A percentile compares a stretch with the other conserved stretches of the same genome.
Conservation (phyloP, 1,284 basidiomycete species). For the Rhodotorula sp. region DNA sequence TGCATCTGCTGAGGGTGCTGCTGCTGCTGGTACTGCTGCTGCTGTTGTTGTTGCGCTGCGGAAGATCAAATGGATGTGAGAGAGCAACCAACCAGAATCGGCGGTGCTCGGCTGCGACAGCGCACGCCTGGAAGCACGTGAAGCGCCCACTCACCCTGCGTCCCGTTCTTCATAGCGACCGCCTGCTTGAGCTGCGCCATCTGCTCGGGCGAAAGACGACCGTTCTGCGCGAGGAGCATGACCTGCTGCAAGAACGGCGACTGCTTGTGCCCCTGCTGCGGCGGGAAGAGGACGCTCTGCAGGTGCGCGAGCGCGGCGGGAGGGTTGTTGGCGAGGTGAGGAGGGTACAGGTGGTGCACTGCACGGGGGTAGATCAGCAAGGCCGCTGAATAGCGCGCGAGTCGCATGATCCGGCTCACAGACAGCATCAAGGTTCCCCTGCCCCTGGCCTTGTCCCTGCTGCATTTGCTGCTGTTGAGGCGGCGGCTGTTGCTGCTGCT, state of each 20-base stretch:
- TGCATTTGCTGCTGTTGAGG: constrained; percentile 23
- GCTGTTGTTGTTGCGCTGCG: constrained; percentile 21
- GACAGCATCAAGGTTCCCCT: constrained; percentile 24
- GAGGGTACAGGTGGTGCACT: constrained; percentile 40
- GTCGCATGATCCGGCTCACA: constrained; percentile 1
- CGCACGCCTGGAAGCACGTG: no score
- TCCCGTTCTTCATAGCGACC: constrained; percentile 26
- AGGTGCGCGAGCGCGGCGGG: constrained; percentile 35
- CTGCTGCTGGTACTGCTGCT: constrained; percentile 5
- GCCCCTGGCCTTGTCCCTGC: constrained; percentile 12
- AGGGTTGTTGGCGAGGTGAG: constrained; percentile 26
- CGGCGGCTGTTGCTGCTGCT: background rate
- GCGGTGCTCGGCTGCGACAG: no score
- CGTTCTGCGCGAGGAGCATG: constrained; percentile 37
- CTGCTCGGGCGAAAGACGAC: constrained; percentile 33
- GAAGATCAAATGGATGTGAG: no score
- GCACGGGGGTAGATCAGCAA: background rate
- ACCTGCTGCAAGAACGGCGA: constrained; percentile 33
- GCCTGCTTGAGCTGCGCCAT: constrained; percentile 37
- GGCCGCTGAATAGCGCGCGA: background rate
- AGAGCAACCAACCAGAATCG: no score
- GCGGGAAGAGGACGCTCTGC: constrained; percentile 38
- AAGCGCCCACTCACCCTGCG: constrained; percentile 6
- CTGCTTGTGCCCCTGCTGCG: constrained; percentile 23
- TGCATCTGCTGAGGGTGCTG: constrained; percentile 4